Base-by-base conservation (phyloP, 1,284 basidiomycete species). In the Cystobasidiaceae sp. region DNA sequence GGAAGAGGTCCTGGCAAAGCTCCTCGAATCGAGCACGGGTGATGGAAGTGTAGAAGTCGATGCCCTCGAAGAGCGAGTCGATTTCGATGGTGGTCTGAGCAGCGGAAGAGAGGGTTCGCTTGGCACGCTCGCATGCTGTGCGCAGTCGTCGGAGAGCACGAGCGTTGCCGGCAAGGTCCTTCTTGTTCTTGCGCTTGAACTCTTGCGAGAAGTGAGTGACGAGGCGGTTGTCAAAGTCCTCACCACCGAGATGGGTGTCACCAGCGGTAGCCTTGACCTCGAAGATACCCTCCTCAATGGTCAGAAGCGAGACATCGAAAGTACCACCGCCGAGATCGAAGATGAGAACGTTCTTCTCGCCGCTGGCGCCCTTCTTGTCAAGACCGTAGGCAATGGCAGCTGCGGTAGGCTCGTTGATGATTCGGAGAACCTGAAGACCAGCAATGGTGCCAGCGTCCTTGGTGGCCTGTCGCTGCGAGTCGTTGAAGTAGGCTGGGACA, bases 1-100 rank as follows among this genome's bases (percentile, higher is more conserved):
- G 89, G 92, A 98, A 97, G 77, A 96, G 85, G 77, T 94, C 93
- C 79, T 93, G 89, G 83, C 91, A 94, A 68, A 97, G 82, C 80
- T 97, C 94, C 81, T 97, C 93, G 84, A 98, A 98, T 77, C 93
- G 90, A 65, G 94, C 94, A 83, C 93, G 93, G 75, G 93, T 97
- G 78, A 98, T 86, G 66, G 90, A 92, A 41, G 93, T 93, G 85
- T 94, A 97, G 83, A 97, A 97, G 82, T 97, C 94, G 78, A 93
- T 88, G 78, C 93, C 93, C 84, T 96, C 92, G 79, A 85, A 97
- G 73, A 97, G 87, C 61, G 93, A 97, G 64, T 68, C 93, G 77
- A 97, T 96, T 80, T 97, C 93, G 74, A 98, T 92, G 74, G 93
- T 89, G 67, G 93, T 96, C 80, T 96, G 93, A 66, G 93, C 87